Percentiles rank a stretch among this genome's conserved stretches.
phyloP scores from a whole-genome alignment of 225 moss, liverwort and hornwort genomes.

The Straminergon stramineum region DNA sequence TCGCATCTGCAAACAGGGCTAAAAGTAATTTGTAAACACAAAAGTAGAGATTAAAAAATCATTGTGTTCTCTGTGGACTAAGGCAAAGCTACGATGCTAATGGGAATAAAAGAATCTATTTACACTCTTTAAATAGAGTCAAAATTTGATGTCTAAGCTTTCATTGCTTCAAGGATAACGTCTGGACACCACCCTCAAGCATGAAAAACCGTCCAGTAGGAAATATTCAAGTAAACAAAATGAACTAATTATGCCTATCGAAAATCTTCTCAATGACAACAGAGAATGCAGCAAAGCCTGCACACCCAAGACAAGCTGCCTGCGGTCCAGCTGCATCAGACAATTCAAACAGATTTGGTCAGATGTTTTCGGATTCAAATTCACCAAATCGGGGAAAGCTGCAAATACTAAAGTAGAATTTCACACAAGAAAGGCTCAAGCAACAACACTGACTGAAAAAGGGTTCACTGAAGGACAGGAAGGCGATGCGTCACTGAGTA shows the following conservation, averaged over 20 bases:
- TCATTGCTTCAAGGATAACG: conserved; percentile 11
- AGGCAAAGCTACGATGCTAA: not conserved
- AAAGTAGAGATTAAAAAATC: not conserved
- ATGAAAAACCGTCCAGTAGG: not conserved
- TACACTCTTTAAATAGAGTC: conserved; percentile 32
- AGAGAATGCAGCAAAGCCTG: conserved; percentile 96
- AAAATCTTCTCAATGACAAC: conserved; percentile 89
- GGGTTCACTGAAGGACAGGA: not conserved
- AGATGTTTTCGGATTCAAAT: not conserved
- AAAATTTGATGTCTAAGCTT: conserved; percentile 30
- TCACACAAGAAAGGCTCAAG: not conserved
- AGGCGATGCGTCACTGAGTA: not conserved
- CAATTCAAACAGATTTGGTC: not conserved
- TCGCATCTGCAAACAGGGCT: not conserved
- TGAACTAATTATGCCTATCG: conserved; percentile 56
- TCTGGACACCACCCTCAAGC: conserved; percentile 9
- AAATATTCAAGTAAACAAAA: not conserved
- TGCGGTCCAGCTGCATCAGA: conserved; percentile 80
- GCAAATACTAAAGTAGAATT: not conserved
- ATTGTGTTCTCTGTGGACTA: not conserved
- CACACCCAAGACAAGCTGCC: conserved; percentile 94
- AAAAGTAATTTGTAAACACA: not conserved
- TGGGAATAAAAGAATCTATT: not conserved
- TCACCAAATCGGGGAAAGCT: not conserved
- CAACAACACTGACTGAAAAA: not conserved